phyloP scores from a whole-genome alignment of 2,329 filamentous ascomycete species.

The Mycosphaerella sp. region DNA sequence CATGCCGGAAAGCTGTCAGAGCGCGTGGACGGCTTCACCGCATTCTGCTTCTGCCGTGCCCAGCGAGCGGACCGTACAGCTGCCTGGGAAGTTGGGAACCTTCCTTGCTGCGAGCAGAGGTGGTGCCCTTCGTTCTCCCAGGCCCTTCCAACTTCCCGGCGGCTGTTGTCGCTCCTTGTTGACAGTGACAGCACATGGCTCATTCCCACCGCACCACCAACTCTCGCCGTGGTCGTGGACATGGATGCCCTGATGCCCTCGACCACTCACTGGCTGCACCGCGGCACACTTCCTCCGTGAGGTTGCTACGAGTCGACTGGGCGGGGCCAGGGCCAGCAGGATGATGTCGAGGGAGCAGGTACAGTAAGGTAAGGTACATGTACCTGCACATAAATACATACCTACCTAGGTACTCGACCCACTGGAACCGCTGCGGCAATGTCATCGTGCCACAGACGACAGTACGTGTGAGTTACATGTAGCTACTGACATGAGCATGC shows the following conservation, averaged over 20 bases:
- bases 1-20: background rate
- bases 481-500: constrained; percentile 25
- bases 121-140: no score
- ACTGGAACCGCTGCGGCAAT: constrained; percentile 22
- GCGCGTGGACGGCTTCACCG: constrained; percentile 5
- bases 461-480: background rate
- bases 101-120: constrained; percentile 1
- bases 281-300: no score
- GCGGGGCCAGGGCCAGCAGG: background rate
- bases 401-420: constrained; percentile 18
- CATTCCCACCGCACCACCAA: constrained; percentile 15
- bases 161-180: no score
- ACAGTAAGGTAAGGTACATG: no score
- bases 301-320: constrained; percentile 11
- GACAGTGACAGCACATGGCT: constrained; percentile 19
- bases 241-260: constrained; percentile 21
- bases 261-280: background rate
- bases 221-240: constrained; percentile 13
- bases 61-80: background rate
- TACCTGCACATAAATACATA: no score
- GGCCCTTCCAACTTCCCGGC: no score
- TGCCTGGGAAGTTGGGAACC: constrained; percentile 1
- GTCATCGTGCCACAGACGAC: background rate
- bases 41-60: background rate
- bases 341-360: background rate